Evolutionary conservation across 139 green algal genomes (phyloP), one percentile per base, ranked within the genome.

Genomic region (Chlorella vulgaris): DNA sequence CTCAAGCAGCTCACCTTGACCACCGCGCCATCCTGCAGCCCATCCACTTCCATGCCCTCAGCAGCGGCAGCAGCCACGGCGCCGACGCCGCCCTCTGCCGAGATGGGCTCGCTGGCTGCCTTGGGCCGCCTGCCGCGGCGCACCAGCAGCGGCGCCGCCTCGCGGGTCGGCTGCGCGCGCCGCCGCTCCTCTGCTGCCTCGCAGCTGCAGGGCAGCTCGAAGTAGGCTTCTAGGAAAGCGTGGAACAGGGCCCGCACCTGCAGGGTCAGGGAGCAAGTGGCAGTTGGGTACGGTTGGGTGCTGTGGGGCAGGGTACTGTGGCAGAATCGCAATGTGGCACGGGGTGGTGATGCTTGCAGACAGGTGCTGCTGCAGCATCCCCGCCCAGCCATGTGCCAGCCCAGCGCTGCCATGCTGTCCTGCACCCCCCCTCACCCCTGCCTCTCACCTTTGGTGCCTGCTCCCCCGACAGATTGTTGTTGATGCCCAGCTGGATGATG

Each of bases 171-270:
- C 73, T 79, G 40, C 62, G 78, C 83, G 35, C 76, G 76, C 39
- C 84, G 78, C 43, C 80, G 70, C 73, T 85, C 78, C 78, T 85
- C 84, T 0, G 84, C 84, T 22, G 67, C 84, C 47, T 47, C 69
- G 50, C 84, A 88, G 35, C 35, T 43, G 71, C 84, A 88, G 21
- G 84, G 83, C 71, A 97, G 75, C 40, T 91, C 92, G 76, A 99
- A 96, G 76, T 98, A 94, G 1, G 90, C 83, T 89, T 99, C 96
- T 22, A 99, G 67, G 26, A 97, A 92, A 22, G 76, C 67, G 39
- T 88, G 84, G 78, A 81, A 78, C 21, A 88, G 65, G n/a, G 69
- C n/a, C 47, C 84, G 79, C 42, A 88, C 71, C 67, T 78, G 78
- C 39, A 33, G 58, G 2, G 15, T 15, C 47, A 55, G 15, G 47